Conservation (phyloP, 768 basidiomycete species). For the Leccinum barrowsii region DNA sequence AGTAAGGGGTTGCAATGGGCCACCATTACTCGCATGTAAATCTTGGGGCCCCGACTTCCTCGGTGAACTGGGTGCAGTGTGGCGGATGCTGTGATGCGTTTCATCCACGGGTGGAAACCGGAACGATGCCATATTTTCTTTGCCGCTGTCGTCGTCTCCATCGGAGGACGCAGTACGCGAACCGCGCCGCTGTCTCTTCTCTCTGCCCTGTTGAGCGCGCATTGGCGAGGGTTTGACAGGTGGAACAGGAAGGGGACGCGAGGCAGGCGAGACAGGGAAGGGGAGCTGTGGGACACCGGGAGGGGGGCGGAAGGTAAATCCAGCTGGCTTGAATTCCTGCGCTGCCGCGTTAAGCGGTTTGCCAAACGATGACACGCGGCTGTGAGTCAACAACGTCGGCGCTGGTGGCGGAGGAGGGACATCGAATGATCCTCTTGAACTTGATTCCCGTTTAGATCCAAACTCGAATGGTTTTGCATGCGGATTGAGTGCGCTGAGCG, state of each 20-base stretch:
- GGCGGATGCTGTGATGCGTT: conserved; percentile 48
- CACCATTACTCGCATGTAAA: conserved; percentile 13
- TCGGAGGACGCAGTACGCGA: conserved; percentile 36
- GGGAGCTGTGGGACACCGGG: conserved; percentile 58
- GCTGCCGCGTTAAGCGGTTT: conserved; percentile 78
- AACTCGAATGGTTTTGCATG: conserved; percentile 84
- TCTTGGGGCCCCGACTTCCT: conserved; percentile 28
- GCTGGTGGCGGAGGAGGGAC: conserved; percentile 33
- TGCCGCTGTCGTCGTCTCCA: conserved; percentile 47
- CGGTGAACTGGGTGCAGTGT: conserved; percentile 41
- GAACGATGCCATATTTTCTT: conserved; percentile 69
- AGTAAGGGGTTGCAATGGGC: conserved; percentile 47
- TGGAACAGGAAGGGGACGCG: conserved; percentile 40
- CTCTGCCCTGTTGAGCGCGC: conserved; percentile 60
- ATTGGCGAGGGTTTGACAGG: conserved; percentile 25
- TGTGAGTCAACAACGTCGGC: conserved; percentile 33
- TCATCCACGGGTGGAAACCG: conserved; percentile 61
- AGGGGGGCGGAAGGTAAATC: conserved; percentile 77
- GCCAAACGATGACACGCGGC: conserved; percentile 45
- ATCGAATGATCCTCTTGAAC: conserved; percentile 33
- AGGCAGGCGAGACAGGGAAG: conserved; percentile 28
- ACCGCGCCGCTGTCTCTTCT: conserved; percentile 69
- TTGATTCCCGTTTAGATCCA: conserved; percentile 41
- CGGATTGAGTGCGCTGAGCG: conserved; percentile 55
- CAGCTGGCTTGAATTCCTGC: conserved; percentile 73